Conservation (phyloP, 2,329 filamentous ascomycete species). For the Aspergillus fructus region DNA sequence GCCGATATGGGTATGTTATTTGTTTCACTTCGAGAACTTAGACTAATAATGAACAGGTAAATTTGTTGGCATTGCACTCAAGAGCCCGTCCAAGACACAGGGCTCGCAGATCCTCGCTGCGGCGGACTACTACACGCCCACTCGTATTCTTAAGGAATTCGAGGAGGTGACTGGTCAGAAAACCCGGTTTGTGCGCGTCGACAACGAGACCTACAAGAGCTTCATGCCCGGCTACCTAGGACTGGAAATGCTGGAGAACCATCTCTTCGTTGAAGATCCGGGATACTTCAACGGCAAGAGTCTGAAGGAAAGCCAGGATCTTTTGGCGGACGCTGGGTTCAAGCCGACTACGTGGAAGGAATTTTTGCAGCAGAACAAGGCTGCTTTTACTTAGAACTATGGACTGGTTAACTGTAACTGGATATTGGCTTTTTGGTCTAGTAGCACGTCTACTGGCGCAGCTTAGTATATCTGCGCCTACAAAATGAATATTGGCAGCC, state of each 20-base stretch:
- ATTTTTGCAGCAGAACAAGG: slow-evolving; percentile 1
- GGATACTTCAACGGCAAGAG: slow-evolving; percentile 47
- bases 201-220: slow-evolving; percentile 25
- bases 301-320: slow-evolving; percentile 1
- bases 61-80: slow-evolving; percentile 33
- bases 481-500: too few species aligned
- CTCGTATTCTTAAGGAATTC: slow-evolving; percentile 42
- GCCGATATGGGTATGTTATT: slow-evolving; percentile 13
- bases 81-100: slow-evolving; percentile 44
- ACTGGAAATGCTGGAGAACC: slow-evolving; percentile 55
- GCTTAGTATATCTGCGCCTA: too few species aligned
- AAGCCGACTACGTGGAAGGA: slow-evolving; percentile 11
- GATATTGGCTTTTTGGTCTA: too few species aligned
- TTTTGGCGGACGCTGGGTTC: slow-evolving; percentile 7
- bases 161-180: slow-evolving; percentile 42
- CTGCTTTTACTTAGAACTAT: not conserved
- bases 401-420: too few species aligned
- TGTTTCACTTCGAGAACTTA: too few species aligned
- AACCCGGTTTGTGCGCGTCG: slow-evolving; percentile 23
- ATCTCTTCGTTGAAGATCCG: slow-evolving; percentile 51
- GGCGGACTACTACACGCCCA: slow-evolving; percentile 37
- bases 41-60: not conserved
- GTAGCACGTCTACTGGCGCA: too few species aligned
- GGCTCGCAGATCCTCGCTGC: slow-evolving; percentile 49
- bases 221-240: slow-evolving; percentile 22